Percentiles rank a stretch among this genome's conserved stretches.
phyloP scores from a whole-genome alignment of 306 rosid species.

The Canavalia gladiata region DNA sequence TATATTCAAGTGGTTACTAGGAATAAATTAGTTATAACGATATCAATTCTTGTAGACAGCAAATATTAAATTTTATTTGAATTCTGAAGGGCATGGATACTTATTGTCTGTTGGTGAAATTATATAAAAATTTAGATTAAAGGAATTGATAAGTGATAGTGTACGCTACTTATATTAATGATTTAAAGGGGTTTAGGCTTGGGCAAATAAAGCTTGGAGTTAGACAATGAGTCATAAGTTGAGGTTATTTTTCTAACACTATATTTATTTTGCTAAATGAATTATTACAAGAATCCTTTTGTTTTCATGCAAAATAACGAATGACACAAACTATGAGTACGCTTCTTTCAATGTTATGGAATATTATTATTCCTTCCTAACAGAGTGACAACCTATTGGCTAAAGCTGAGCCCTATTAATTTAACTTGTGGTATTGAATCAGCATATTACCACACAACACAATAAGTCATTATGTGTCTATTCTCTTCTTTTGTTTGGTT shows the following conservation, averaged over 20 bases:
- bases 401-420: not conserved
- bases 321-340: not conserved
- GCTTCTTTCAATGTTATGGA: not conserved
- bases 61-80: not conserved
- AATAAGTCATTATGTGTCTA: not conserved
- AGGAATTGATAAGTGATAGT: conserved; percentile 4
- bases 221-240: not conserved
- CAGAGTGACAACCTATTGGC: not conserved
- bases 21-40: not conserved
- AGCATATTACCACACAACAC: not conserved
- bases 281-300: not conserved
- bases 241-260: not conserved
- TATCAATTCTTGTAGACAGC: not conserved
- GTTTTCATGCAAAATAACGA: conserved; percentile 11
- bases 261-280: not conserved
- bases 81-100: conserved; percentile 21
- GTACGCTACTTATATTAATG: conserved; percentile 1
- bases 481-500: conserved; percentile 1
- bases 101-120: not conserved
- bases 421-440: not conserved
- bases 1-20: not conserved
- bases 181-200: not conserved
- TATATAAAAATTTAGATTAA: not conserved
- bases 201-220: not conserved
- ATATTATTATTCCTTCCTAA: not conserved